Base-by-base conservation (phyloP, 2,329 filamentous ascomycete genomes). In the Diaporthe eres region DNA sequence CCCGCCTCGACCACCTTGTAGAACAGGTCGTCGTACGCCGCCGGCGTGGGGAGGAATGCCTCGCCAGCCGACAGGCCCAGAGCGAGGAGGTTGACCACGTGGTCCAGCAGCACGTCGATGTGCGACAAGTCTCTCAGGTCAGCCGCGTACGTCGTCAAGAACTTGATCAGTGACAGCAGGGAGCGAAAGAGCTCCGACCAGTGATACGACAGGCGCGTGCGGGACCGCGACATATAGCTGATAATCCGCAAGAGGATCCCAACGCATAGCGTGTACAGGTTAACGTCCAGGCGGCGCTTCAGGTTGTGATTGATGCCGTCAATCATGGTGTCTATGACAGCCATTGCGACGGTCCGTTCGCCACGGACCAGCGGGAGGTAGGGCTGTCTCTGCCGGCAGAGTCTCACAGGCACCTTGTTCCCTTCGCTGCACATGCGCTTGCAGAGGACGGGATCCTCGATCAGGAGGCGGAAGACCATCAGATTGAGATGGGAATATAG, bases 1-100 rank as follows among this genome's bases (percentile, higher is more conserved):
- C 96, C 95, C 2, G 93, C 94, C 84, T 99, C 97, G 37, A 98
- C 95, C 2, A 98, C 90, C 85, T 99, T 99, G 90, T 99, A 99
- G 86, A 99, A 98, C 0, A 99, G 88, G 81, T 99, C 97, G 80
- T 99, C 97, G 84, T 98, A 98, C 2, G 95, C 93, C 25, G 94
- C 91, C 0, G 95, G 93, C 42, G 94, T 94, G 0, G 96, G 97
- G 10, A 99, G 89, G 84, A 99, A 98, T 3, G 94, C 92, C 83
- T 98, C 97, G 9, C 97, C 97, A 2, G 92, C 91, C 2, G 94
- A 97, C 10, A 99, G 88, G 2, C 95, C 94, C 53, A 98, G 90
- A 1, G 95, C 95, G 53, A 98, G 88, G 8, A 98, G 87, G 81
- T 97, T 95, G 71, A 97, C 93, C 1, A 98, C 90, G 47, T 93